These are phyloP conservation scores for Globisporangium sylvaticum DNA, from an alignment of 352 stramenopile genomes.

Conservation along the genomic window DNA sequence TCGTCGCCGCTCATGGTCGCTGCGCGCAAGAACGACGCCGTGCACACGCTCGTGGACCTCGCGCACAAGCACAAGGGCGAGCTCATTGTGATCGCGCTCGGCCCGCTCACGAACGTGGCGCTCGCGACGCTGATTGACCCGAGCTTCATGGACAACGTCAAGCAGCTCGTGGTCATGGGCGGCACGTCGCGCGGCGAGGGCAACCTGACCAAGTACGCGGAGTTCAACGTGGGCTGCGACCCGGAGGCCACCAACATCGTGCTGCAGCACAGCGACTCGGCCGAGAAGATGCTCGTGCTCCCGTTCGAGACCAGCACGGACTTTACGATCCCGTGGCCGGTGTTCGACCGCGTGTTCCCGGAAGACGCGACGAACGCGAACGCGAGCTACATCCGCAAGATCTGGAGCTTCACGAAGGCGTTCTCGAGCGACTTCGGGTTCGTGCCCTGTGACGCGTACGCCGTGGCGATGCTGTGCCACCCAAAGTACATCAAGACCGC, in stretches of 20 bases:
- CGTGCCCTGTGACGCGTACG: conserved; percentile 71
- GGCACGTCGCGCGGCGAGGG: conserved; percentile 62
- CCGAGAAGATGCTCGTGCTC: conserved; percentile 60
- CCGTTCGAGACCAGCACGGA: conserved; percentile 69
- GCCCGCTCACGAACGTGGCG: conserved; percentile 77
- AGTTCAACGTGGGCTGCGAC: conserved; percentile 84
- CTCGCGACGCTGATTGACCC: conserved; percentile 72
- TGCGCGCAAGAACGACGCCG: conserved; percentile 55
- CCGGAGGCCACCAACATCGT: conserved; percentile 76
- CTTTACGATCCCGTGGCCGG: conserved; percentile 49
- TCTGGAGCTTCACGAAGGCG: conserved; percentile 60
- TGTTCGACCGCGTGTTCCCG: conserved; percentile 67
- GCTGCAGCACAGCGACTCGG: conserved; percentile 49
- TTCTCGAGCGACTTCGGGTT: conserved; percentile 45
- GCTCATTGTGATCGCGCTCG: conserved; percentile 71
- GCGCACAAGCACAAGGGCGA: conserved; percentile 52
- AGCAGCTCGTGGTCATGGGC: conserved; percentile 73
- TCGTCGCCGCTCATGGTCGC: conserved; percentile 22
- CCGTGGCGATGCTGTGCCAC: conserved; percentile 59
- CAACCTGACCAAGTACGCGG: conserved; percentile 61
- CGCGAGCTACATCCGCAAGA: conserved; percentile 47
- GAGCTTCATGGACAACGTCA: conserved; percentile 52
- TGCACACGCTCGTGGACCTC: conserved; percentile 61
- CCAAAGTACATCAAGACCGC: conserved; percentile 48
- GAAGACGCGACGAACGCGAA: conserved; percentile 28